Evolutionary conservation across 371 early-diverging fungal species (phyloP).

Genomic region (Sanchytrium tribonematis): DNA sequence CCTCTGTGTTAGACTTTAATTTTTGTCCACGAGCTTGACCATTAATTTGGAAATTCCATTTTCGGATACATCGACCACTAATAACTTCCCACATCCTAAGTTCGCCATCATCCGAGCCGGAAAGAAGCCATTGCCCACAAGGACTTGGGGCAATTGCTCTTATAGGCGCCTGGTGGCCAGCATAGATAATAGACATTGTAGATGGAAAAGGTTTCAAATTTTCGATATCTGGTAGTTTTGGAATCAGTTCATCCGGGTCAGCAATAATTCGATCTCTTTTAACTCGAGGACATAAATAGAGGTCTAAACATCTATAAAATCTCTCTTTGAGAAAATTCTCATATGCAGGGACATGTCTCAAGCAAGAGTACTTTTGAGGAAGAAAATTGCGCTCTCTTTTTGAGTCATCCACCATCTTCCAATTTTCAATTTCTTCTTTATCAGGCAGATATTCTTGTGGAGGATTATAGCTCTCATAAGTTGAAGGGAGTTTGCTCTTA

Average conservation of each 20-base stretch:
- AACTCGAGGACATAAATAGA: conserved; percentile 79
- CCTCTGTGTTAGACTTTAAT: not conserved
- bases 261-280: conserved; percentile 15
- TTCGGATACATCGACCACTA: conserved; percentile 53
- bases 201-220: conserved; percentile 85
- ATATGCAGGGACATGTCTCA: conserved; percentile 66
- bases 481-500: conserved; percentile 57
- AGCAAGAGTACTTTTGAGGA: conserved; percentile 40
- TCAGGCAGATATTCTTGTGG: conserved; percentile 79
- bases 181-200: conserved; percentile 41
- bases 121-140: conserved; percentile 54
- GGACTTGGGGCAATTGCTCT: conserved; percentile 60
- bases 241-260: conserved; percentile 69
- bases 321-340: conserved; percentile 58
- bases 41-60: conserved; percentile 29
- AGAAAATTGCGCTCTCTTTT: conserved; percentile 48
- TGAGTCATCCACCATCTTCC: conserved; percentile 45
- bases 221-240: conserved; percentile 76
- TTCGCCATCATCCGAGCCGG: conserved; percentile 54
- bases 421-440: conserved; percentile 41
- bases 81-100: conserved; percentile 67
- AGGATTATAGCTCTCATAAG: conserved; percentile 81
- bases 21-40: not conserved
- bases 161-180: conserved; percentile 41
- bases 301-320: conserved; percentile 77